Evolutionary conservation across 2,329 filamentous ascomycete species (phyloP), one percentile per base, ranked within the genome.

Genomic region (Chrysoporthe austroafricana): DNA sequence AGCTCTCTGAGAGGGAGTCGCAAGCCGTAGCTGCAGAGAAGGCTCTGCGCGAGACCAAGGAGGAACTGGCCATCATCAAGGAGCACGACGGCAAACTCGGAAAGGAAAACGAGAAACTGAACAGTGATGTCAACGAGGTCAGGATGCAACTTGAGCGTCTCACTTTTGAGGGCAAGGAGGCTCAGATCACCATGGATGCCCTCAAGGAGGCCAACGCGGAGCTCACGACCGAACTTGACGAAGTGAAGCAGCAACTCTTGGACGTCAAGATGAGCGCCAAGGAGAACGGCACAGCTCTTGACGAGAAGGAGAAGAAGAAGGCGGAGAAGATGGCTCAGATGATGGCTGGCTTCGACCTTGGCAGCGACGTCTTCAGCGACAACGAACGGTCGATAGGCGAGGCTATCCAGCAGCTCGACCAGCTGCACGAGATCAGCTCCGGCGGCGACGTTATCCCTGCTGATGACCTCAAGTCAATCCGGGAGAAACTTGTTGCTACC

Each of bases 311-410:
- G 81, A 95, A 94, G 85, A 94, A 94, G 83, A 99, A 99, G 86
- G 93, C 94, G 0, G 96, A 99, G 82, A 96, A 96, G 81, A 99
- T 99, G 96, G 96, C 96, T 56, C 92, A 97, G 86, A 99, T 99
- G 96, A 97, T 99, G 95, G 96, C 96, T 68, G 94, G 95, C 3
- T 98, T 99, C 74, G 95, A 99, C 75, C 87, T 99, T 44, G 95
- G 94, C 57, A 91, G 91, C 61, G 94, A 97, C 67, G 90, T 96
- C 43, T 97, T 98, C 78, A 97, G 94, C 73, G 92, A 96, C 68
- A 97, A 97, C 73, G 96, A 99, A 79, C 88, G 90, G 71, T 90
- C 89, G 62, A 92, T 99, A 68, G 89, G 92, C 69, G 89, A 91
- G 70, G 90, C 94, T 70, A 95, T 98, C 73, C 88, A 94, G 73